Evolutionary conservation across 179 eudicot genomes (phyloP), one percentile per base, ranked within the genome.

Genomic region (Pouteria campechiana): DNA sequence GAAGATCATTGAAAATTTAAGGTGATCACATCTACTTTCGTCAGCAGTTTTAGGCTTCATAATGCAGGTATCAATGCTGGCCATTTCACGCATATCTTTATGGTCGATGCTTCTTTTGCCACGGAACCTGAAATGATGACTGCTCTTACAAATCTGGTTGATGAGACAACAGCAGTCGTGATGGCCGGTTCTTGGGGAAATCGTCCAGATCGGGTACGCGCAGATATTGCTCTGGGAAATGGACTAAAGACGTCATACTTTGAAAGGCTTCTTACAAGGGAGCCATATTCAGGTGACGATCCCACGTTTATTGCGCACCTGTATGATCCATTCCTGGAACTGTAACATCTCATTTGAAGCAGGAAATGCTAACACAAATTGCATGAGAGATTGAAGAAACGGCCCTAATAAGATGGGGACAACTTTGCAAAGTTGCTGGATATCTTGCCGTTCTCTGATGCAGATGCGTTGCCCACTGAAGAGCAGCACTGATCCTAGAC

Each of bases 31-130:
- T 46, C 67, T 13, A 61, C 67, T 47, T 61, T 34, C 54, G 54
- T 54, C 50, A 61, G 67, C 21, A 43, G 55, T 13, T 36, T 16
- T 35, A 40, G 56, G 32, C 39, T 54, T 14, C 44, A 48, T 13
- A 17, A 23, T 23, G 50, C 17, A 25, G 67, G 67, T 6, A 41
- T 61, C 27, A 32, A 20, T 27, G 61, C 61, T 1, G 61, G 67
- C 35, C 56, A 61, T 24, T 61, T 61, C 24, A 54, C 55, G 41
- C 67, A 61, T 48, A 54, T 61, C 9, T 61, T 54, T 22, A 10
- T 61, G 46, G 61, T 61, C 31, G 61, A 61, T 36, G 55, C 61
- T 13, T 61, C 67, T 8, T 54, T 46, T 11, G 38, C 49, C 18
- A 42, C 31, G 2, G 57, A 58, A 28, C 63, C 63, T 2, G 56